Conservation (phyloP, 2,329 filamentous ascomycete species). For the Polytolypa hystricis region DNA sequence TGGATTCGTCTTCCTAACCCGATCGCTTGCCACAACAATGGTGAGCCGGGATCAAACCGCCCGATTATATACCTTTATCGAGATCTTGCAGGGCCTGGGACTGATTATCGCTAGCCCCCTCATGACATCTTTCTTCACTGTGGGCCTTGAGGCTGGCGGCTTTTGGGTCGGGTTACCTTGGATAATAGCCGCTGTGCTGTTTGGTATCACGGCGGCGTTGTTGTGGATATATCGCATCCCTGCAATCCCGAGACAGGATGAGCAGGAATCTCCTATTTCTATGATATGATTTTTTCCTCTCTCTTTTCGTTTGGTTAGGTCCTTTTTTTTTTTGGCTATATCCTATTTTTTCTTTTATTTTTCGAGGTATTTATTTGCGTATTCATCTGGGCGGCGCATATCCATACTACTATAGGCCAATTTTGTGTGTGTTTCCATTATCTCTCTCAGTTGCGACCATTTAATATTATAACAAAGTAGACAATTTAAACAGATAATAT, state of each 20-base stretch:
- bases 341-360: neutral
- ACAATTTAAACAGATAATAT: no score
- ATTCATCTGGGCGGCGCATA: no score
- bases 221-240: conserved; percentile 4
- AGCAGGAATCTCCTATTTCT: neutral
- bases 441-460: no score
- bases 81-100: conserved; percentile 38
- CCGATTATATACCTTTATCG: conserved; percentile 38
- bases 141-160: conserved; percentile 35
- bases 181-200: conserved; percentile 28
- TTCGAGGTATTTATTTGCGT: neutral
- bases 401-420: no score
- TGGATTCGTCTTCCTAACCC: conserved; percentile 36
- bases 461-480: no score
- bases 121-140: conserved; percentile 35
- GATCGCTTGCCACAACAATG: conserved; percentile 37
- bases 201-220: conserved; percentile 10
- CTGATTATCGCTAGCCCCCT: conserved; percentile 36
- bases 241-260: neutral
- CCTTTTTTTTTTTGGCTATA: neutral
- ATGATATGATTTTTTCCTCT: neutral
- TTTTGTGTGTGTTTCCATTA: no score
- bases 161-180: conserved; percentile 39
- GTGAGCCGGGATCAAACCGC: conserved; percentile 38
- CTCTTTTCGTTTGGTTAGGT: neutral